These are phyloP conservation scores for Sporopachydermia lactativora DNA, from an alignment of 805 yeast species.

Conservation along the genomic window DNA sequence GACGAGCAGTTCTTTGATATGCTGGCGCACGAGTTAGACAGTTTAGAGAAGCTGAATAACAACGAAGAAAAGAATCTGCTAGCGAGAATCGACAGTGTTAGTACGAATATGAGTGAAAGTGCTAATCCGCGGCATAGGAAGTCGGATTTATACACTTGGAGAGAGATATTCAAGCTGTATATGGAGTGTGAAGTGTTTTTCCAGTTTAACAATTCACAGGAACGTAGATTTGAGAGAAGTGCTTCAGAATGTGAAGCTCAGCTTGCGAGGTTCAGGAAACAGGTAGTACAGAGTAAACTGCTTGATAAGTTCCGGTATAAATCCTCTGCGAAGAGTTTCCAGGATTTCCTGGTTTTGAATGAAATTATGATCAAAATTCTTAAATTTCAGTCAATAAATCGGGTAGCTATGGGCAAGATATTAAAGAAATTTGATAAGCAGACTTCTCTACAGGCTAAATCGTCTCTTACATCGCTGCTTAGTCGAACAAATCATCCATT, in stretches of 20 bases:
- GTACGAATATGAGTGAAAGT: constrained; percentile 24
- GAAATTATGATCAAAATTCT: constrained; percentile 38
- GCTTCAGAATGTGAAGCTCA: constrained; percentile 17
- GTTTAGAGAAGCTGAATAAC: constrained; percentile 28
- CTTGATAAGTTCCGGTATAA: constrained; percentile 31
- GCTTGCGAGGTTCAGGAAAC: constrained; percentile 26
- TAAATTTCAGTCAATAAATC: constrained; percentile 47
- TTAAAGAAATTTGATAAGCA: constrained; percentile 66
- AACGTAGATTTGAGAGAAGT: background rate
- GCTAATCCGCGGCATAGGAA: constrained; percentile 28
- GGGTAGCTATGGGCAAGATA: constrained; percentile 51
- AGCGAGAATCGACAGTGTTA: constrained; percentile 27
- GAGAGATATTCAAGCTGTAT: constrained; percentile 50
- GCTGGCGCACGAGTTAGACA: constrained; percentile 38
- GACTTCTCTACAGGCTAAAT: constrained; percentile 37
- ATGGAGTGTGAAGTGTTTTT: constrained; percentile 55
- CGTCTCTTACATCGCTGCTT: constrained; percentile 19
- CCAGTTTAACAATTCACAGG: constrained; percentile 19
- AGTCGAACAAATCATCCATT: constrained; percentile 32
- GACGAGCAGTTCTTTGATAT: constrained; percentile 48
- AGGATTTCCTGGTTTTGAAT: constrained; percentile 38
- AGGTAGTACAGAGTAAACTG: constrained; percentile 24
- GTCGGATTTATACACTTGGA: constrained; percentile 53
- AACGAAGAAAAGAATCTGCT: constrained; percentile 26
- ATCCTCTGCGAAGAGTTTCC: constrained; percentile 30